These are phyloP conservation scores for Diplodia intermedia DNA, from an alignment of 2,329 filamentous ascomycete genomes.

Conservation along the genomic window DNA sequence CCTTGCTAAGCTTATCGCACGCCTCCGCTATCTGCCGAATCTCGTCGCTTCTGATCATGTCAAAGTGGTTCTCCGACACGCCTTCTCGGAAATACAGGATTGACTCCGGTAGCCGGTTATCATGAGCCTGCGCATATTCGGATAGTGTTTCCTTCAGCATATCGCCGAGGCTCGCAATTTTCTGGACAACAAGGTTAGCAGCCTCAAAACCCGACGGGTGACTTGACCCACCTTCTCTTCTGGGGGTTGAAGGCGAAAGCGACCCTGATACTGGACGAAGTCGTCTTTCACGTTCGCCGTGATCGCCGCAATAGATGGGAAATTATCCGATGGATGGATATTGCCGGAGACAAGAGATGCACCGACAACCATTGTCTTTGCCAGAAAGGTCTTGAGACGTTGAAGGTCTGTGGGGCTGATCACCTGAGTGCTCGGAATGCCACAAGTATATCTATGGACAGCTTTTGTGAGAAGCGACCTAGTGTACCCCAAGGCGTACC, in stretches of 20 bases:
- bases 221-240: background rate
- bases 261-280: background rate
- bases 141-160: background rate
- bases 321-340: background rate
- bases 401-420: too few species aligned
- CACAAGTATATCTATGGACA: background rate
- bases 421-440: background rate
- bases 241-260: background rate
- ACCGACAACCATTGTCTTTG: background rate
- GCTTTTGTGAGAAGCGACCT: conserved; percentile 6
- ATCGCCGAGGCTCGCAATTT: background rate
- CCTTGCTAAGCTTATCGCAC: background rate
- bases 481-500: background rate
- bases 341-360: background rate
- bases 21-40: background rate
- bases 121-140: background rate
- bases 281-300: background rate
- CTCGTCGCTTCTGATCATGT: background rate
- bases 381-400: background rate
- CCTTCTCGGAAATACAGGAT: background rate
- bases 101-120: background rate
- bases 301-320: background rate
- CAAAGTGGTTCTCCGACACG: background rate
- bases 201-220: background rate
- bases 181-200: background rate